Evolutionary conservation across 768 basidiomycete species (phyloP).

Genomic region (Mycena venus): DNA sequence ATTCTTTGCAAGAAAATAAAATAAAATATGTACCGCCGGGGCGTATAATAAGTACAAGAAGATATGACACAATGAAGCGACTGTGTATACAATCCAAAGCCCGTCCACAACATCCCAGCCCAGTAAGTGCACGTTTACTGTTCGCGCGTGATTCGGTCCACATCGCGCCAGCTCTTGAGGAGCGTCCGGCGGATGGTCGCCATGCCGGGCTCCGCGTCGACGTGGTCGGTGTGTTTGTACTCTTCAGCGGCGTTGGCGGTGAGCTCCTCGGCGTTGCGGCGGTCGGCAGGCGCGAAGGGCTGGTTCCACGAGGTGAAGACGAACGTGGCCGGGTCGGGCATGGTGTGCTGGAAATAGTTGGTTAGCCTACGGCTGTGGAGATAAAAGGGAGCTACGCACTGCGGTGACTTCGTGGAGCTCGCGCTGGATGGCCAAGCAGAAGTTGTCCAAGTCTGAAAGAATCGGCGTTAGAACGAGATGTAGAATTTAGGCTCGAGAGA

Average conservation of each 20-base stretch:
- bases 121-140: background rate
- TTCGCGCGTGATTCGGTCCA: slow-evolving; percentile 52
- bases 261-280: slow-evolving; percentile 69
- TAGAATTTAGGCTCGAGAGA: background rate
- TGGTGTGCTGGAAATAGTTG: slow-evolving; percentile 59
- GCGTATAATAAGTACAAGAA: slow-evolving; percentile 17
- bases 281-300: slow-evolving; percentile 78
- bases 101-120: background rate
- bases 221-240: slow-evolving; percentile 49
- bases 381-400: slow-evolving; percentile 52
- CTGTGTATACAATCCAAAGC: background rate
- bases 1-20: background rate
- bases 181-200: slow-evolving; percentile 55
- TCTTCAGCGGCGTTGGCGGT: slow-evolving; percentile 49
- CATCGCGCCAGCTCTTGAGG: slow-evolving; percentile 57
- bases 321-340: slow-evolving; percentile 64
- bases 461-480: slow-evolving; percentile 6
- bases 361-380: slow-evolving; percentile 7
- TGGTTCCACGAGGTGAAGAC: slow-evolving; percentile 73
- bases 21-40: slow-evolving; percentile 1
- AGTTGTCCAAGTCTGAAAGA: slow-evolving; percentile 70
- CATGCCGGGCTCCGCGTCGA: slow-evolving; percentile 46
- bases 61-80: background rate
- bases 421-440: slow-evolving; percentile 75
- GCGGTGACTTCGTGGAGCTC: slow-evolving; percentile 82